A percentile compares a stretch with the other conserved stretches of the same genome.
These are phyloP conservation scores for Patellaria atrata DNA, from an alignment of 495 filamentous ascomycete species.

Conservation along the genomic window DNA sequence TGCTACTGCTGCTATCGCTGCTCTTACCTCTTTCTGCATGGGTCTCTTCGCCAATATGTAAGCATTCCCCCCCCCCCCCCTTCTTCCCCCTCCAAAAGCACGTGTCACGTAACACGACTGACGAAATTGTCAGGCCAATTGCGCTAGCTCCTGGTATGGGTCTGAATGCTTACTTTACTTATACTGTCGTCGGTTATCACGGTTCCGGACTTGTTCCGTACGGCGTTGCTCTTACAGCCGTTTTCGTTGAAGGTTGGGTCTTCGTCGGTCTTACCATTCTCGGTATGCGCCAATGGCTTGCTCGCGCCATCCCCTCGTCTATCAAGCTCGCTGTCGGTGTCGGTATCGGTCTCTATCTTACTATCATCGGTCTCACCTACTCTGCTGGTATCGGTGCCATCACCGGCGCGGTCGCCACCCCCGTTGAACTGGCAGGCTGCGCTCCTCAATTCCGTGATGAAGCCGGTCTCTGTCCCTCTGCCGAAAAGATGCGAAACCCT, in stretches of 20 bases:
- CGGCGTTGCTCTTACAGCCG: conserved; percentile 39
- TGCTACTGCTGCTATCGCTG: conserved; percentile 64
- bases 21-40: conserved; percentile 56
- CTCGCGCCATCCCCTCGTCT: conserved; percentile 56
- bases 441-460: conserved; percentile 23
- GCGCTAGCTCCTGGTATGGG: conserved; percentile 54
- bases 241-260: conserved; percentile 16
- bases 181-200: conserved; percentile 63
- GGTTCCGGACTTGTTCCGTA: conserved; percentile 54
- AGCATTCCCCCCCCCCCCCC: too few relatives aligned
- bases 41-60: conserved; percentile 58
- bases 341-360: conserved; percentile 69
- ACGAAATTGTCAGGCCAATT: conserved; percentile 7
- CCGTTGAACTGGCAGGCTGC: conserved; percentile 59
- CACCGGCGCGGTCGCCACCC: conserved; percentile 41
- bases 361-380: conserved; percentile 66
- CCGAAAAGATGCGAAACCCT: conserved; percentile 56
- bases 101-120: too few relatives aligned
- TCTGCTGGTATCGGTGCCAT: conserved; percentile 64
- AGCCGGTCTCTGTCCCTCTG: conserved; percentile 36
- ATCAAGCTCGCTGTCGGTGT: conserved; percentile 76
- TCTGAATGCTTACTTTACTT: conserved; percentile 72
- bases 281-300: conserved; percentile 67
- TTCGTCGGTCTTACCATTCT: conserved; percentile 38
- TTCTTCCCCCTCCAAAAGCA: conserved; percentile 34